Conservation (phyloP, 345 rosid species). For the Eucalyptus guilfoylei region DNA sequence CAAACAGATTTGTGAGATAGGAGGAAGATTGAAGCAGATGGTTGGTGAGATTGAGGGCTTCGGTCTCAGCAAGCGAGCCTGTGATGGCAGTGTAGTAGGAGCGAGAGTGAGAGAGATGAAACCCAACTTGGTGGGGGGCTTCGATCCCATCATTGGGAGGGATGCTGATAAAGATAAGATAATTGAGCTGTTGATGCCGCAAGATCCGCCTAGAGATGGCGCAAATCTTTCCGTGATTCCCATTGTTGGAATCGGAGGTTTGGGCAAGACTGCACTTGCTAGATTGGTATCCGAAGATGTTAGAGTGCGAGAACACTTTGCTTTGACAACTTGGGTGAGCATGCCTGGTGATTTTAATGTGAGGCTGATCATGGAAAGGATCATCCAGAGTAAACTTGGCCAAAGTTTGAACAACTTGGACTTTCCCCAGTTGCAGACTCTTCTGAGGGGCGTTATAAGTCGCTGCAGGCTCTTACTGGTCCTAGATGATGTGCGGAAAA, state of each 20-base stretch:
- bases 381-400: background rate
- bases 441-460: background rate
- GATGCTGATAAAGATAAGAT: background rate
- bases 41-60: background rate
- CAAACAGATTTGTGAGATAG: background rate
- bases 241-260: conserved; percentile 6
- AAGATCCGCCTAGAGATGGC: background rate
- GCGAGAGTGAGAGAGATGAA: background rate
- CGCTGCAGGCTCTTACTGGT: background rate
- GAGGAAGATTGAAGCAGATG: background rate
- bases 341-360: background rate
- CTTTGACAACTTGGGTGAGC: background rate
- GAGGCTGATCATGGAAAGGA: background rate
- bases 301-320: background rate
- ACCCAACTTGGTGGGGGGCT: background rate
- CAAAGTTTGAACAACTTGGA: background rate
- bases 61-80: background rate
- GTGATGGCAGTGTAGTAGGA: background rate
- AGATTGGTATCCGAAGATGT: background rate
- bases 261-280: conserved; percentile 1
- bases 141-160: background rate
- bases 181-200: background rate
- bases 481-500: background rate
- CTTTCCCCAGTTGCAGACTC: background rate
- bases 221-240: background rate